phyloP scores from a whole-genome alignment of 306 rosid genomes.

The Quillaja saponaria region DNA sequence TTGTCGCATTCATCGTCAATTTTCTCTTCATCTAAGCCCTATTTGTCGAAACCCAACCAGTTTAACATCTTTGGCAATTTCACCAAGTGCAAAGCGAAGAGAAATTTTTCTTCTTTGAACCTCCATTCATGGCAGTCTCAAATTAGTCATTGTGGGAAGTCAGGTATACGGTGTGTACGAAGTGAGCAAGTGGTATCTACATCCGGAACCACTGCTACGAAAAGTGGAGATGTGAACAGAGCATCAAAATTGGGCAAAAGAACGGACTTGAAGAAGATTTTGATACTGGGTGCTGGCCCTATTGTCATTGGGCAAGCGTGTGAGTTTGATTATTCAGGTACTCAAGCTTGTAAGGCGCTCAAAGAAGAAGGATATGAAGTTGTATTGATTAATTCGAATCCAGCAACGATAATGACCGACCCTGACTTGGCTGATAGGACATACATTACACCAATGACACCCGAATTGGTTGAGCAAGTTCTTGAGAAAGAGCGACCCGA shows the following conservation, averaged over 20 bases:
- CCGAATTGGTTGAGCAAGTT: slow-evolving; percentile 79
- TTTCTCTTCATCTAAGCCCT: slow-evolving; percentile 18
- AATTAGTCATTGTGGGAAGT: not conserved
- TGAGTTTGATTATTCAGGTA: slow-evolving; percentile 94
- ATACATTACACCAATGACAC: slow-evolving; percentile 88
- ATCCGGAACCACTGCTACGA: not conserved
- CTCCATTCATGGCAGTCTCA: slow-evolving; percentile 37
- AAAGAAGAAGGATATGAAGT: slow-evolving; percentile 89
- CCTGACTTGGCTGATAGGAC: slow-evolving; percentile 84
- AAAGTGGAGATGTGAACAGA: not conserved
- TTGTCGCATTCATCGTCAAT: slow-evolving; percentile 4
- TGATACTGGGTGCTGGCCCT: slow-evolving; percentile 94
- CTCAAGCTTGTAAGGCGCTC: slow-evolving; percentile 93
- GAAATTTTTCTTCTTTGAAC: slow-evolving; percentile 13
- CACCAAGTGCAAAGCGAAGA: slow-evolving; percentile 8
- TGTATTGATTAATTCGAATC: slow-evolving; percentile 81
- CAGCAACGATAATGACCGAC: slow-evolving; percentile 98
- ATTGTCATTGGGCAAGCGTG: slow-evolving; percentile 96
- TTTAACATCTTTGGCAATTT: slow-evolving; percentile 19
- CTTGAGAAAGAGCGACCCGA: slow-evolving; percentile 85
- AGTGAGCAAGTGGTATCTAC: not conserved
- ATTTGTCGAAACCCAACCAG: slow-evolving; percentile 21
- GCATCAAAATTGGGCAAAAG: slow-evolving; percentile 52
- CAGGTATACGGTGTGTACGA: slow-evolving; percentile 25
- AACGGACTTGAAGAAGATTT: slow-evolving; percentile 81